Conservation (phyloP, 306 rosid genomes). For the Ormosia semicastrata region DNA sequence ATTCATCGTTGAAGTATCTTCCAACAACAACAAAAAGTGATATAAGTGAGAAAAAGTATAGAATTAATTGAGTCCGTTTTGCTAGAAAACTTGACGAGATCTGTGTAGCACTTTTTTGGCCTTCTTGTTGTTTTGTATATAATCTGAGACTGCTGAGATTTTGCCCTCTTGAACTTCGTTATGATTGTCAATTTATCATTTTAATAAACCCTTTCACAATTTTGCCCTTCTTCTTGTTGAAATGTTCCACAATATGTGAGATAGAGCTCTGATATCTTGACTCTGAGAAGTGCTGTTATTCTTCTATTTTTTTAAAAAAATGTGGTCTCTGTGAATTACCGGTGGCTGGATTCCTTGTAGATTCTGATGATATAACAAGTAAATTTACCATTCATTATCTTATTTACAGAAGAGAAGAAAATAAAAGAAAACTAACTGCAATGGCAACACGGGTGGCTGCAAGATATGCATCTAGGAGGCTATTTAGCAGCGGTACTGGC, state of each 20-base stretch:
- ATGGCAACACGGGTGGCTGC: slow-evolving; percentile 74
- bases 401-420: slow-evolving; percentile 31
- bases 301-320: neutral
- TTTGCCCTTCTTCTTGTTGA: neutral
- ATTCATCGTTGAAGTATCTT: neutral
- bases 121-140: neutral
- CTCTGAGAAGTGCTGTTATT: neutral
- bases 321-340: neutral
- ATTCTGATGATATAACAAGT: neutral
- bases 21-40: neutral
- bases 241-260: neutral
- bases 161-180: neutral
- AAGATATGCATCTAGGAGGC: slow-evolving; percentile 61
- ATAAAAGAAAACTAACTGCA: neutral
- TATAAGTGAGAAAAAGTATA: neutral
- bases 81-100: neutral
- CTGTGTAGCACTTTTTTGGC: neutral
- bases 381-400: neutral
- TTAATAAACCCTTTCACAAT: neutral
- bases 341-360: neutral
- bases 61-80: neutral
- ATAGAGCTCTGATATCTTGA: neutral
- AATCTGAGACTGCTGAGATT: neutral
- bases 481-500: slow-evolving; percentile 75
- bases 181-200: neutral